Percentiles rank a stretch among this genome's conserved stretches.
These are phyloP conservation scores for Saccharum officinarum DNA, from an alignment of 176 grass and related monocot genomes.

Conservation along the genomic window DNA sequence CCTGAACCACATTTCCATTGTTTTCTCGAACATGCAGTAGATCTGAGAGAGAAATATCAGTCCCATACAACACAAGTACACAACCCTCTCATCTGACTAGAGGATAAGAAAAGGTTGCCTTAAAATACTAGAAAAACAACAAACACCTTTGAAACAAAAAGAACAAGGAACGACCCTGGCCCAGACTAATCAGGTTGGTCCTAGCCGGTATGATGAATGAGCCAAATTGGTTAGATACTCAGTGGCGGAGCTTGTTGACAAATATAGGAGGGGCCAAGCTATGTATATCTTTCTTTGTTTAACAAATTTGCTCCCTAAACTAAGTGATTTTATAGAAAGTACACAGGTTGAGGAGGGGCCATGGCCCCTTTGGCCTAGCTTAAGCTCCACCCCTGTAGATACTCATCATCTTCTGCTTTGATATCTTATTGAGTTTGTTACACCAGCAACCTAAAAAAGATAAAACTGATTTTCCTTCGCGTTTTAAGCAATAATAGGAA, in stretches of 20 bases:
- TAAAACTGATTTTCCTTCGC: background rate
- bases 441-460: background rate
- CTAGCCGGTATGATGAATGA: background rate
- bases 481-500: background rate
- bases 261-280: too few relatives aligned
- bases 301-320: too few relatives aligned
- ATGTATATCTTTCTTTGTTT: too few relatives aligned
- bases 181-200: background rate
- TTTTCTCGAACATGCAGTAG: background rate
- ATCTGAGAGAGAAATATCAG: background rate
- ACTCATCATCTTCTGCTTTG: background rate
- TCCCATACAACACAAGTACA: background rate
- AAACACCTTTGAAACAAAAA: background rate
- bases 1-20: background rate
- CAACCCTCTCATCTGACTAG: background rate
- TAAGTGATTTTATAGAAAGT: too few relatives aligned
- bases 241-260: too few relatives aligned
- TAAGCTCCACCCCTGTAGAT: background rate
- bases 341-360: too few relatives aligned
- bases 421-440: conserved; percentile 24
- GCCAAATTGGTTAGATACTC: background rate
- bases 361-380: too few relatives aligned
- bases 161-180: background rate
- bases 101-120: background rate
- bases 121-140: background rate